These are phyloP conservation scores for Scytalidium lignicola DNA, from an alignment of 2,329 filamentous ascomycete species.

Conservation along the genomic window DNA sequence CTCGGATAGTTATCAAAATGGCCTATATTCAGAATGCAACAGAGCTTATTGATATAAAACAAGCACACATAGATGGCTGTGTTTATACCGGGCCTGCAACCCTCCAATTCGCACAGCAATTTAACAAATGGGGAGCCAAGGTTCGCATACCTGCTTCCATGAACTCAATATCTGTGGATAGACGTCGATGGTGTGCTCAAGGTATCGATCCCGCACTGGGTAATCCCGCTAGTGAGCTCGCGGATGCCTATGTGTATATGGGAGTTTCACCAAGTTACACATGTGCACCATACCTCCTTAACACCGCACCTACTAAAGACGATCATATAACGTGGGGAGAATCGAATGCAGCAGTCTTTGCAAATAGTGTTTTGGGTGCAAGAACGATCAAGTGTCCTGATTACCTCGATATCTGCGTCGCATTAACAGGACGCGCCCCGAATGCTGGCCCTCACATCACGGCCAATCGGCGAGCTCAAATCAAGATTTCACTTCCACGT, in stretches of 20 bases:
- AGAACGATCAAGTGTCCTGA: slow-evolving; percentile 41
- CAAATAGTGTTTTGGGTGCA: slow-evolving; percentile 40
- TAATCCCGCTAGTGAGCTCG: too few relatives aligned
- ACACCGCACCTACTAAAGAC: slow-evolving; percentile 14
- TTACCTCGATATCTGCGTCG: slow-evolving; percentile 38
- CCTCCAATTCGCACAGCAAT: slow-evolving; percentile 31
- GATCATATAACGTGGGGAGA: slow-evolving; percentile 40
- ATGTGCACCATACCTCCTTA: too few relatives aligned
- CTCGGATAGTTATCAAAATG: slow-evolving; percentile 33
- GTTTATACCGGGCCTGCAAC: slow-evolving; percentile 36
- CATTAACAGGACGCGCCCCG: slow-evolving; percentile 30
- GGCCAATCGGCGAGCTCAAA: slow-evolving; percentile 33
- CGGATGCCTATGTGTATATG: too few relatives aligned
- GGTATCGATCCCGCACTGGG: too few relatives aligned
- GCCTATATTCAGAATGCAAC: slow-evolving; percentile 30
- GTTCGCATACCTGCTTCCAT: slow-evolving; percentile 13
- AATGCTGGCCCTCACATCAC: too few relatives aligned
- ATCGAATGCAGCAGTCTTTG: slow-evolving; percentile 41
- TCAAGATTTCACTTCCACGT: slow-evolving; percentile 45
- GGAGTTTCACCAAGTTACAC: too few relatives aligned
- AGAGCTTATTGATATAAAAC: slow-evolving; percentile 31
- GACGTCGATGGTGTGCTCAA: too few relatives aligned
- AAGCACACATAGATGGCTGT: slow-evolving; percentile 39
- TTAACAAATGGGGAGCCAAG: slow-evolving; percentile 30
- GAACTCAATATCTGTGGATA: too few relatives aligned